A percentile compares a stretch with the other conserved stretches of the same genome.
Conservation (phyloP, 2,329 filamentous ascomycete genomes). For the Fusarium equiseti region DNA sequence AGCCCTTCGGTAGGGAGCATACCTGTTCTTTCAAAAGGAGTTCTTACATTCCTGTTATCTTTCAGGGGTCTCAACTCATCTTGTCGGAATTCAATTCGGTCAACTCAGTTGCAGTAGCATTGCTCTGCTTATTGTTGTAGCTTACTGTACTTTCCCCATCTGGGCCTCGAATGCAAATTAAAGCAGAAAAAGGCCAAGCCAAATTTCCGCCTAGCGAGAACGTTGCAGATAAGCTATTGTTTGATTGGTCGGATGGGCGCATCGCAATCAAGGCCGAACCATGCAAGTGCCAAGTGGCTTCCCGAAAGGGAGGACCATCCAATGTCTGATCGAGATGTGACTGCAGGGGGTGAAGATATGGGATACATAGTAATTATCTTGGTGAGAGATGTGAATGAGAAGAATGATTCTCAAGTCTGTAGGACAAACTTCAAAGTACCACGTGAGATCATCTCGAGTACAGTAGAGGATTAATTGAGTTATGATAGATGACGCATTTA, state of each 20-base stretch:
- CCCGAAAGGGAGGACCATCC: slow-evolving; percentile 21
- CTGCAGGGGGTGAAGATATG: slow-evolving; percentile 24
- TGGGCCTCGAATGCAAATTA: slow-evolving; percentile 8
- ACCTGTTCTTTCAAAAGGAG: slow-evolving; percentile 8
- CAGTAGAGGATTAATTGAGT: not conserved
- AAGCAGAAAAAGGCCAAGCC: slow-evolving; percentile 20
- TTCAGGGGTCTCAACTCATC: not conserved
- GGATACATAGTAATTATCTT: not conserved
- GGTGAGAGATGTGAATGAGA: not conserved
- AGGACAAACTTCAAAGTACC: not conserved
- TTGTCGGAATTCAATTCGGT: not conserved
- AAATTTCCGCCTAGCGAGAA: slow-evolving; percentile 34
- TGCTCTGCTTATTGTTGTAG: not conserved
- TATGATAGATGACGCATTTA: slow-evolving; percentile 6
- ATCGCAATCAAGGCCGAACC: slow-evolving; percentile 22
- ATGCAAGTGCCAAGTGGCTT: slow-evolving; percentile 38
- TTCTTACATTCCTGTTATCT: not conserved
- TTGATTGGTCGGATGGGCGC: slow-evolving; percentile 16
- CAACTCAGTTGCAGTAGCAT: not conserved
- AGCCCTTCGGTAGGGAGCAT: slow-evolving; percentile 22
- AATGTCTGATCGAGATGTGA: slow-evolving; percentile 32
- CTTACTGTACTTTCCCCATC: not conserved
- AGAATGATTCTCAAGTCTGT: not conserved
- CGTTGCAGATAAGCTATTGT: slow-evolving; percentile 17
- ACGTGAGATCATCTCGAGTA: not conserved